Evolutionary conservation across 2,329 filamentous ascomycete genomes (phyloP).

Genomic region (Catunica adiposa): DNA sequence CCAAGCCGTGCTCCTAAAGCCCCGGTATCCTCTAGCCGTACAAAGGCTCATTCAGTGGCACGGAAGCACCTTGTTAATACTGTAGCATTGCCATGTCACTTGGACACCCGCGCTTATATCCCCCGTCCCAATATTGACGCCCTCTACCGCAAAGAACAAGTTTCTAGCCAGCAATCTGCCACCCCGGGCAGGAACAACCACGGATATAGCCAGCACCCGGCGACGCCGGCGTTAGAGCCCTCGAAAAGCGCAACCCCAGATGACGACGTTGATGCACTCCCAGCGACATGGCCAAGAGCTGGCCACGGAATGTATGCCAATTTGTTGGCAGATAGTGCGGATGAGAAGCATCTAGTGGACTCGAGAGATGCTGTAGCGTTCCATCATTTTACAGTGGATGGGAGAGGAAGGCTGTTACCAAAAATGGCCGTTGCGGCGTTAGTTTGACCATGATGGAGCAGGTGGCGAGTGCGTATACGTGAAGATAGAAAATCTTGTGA

Average conservation of each 20-base stretch:
- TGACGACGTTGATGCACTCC: conserved; percentile 22
- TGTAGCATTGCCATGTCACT: conserved; percentile 6
- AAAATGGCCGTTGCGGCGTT: conserved; percentile 14
- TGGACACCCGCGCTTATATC: conserved; percentile 6
- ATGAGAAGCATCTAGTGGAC: conserved; percentile 23
- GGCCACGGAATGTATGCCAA: conserved; percentile 26
- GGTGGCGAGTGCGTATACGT: background rate
- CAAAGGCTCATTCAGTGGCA: conserved; percentile 2
- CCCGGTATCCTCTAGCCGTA: conserved; percentile 3
- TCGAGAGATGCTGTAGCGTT: conserved; percentile 28
- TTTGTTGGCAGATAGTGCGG: conserved; percentile 24
- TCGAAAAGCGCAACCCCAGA: conserved; percentile 16
- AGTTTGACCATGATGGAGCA: background rate
- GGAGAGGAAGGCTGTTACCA: conserved; percentile 8
- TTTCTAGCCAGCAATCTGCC: conserved; percentile 1
- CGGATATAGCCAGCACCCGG: background rate
- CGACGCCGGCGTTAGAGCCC: conserved; percentile 6
- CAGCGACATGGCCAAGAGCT: conserved; percentile 26
- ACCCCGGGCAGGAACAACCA: too few relatives aligned
- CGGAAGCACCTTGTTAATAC: conserved; percentile 12
- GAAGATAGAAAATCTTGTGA: background rate
- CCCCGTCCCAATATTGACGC: conserved; percentile 7
- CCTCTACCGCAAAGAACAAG: background rate
- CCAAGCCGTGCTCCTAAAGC: background rate
- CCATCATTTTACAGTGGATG: conserved; percentile 28